phyloP scores from a whole-genome alignment of 2,329 filamentous ascomycete species.

The Alternaria metachromatica region DNA sequence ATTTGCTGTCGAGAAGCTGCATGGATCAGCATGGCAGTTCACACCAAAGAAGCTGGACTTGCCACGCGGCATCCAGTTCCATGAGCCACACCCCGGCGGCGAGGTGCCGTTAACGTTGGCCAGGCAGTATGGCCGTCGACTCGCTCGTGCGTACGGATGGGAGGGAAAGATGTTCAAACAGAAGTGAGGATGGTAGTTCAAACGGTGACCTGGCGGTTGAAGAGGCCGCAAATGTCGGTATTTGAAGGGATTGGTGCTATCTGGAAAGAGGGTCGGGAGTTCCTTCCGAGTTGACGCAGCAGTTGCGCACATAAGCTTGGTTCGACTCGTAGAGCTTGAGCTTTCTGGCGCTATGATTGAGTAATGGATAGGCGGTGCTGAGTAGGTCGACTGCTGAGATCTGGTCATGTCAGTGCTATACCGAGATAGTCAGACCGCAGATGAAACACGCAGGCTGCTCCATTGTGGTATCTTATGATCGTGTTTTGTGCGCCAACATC shows the following conservation, averaged over 20 bases:
- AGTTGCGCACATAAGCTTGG: not conserved
- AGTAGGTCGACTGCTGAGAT: not conserved
- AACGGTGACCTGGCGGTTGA: not conserved
- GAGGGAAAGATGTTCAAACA: not conserved
- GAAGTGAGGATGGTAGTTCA: not conserved
- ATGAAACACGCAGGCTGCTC: not conserved
- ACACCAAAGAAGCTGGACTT: not conserved
- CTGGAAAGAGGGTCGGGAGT: not conserved
- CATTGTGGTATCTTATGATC: not conserved
- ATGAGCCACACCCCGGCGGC: not conserved
- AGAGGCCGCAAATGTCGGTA: not conserved
- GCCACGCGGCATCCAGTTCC: not conserved
- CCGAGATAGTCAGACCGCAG: not conserved
- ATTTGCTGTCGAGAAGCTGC: not conserved
- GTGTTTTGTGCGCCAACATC: not conserved
- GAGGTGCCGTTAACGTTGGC: not conserved
- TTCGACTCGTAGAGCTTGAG: not conserved
- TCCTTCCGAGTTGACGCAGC: not conserved
- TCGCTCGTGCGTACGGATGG: not conserved
- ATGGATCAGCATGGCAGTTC: not conserved
- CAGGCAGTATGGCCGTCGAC: not conserved
- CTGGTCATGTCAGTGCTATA: rapidly evolving
- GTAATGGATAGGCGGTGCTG: not conserved
- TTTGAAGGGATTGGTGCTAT: not conserved
- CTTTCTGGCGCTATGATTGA: not conserved